Evolutionary conservation across 768 basidiomycete genomes (phyloP), one percentile per base, ranked within the genome.

Genomic region (Tulasnella sp.): DNA sequence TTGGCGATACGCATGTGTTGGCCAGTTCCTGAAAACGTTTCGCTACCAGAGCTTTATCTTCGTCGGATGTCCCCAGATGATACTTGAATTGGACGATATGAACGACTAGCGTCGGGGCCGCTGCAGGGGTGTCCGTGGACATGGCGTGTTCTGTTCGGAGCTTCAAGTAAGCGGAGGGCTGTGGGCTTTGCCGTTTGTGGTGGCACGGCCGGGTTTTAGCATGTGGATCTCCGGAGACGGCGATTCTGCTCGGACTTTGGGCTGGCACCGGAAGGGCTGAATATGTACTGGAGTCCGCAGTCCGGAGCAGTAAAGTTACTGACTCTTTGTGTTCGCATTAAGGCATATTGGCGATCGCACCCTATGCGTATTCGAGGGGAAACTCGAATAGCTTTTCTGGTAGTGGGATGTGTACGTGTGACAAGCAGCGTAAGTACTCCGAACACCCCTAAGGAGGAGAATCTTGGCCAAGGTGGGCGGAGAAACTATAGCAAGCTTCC

Each of bases 51-150:
- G 2, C 18, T 34, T 31, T 80, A 4, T 31, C 42, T 7, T 31
- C 69, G 28, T 72, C 64, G 24, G 60, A n/a, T 28, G 44, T 46
- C 14, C 14, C 44, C 20, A 5, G 9, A 28, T 80, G 74, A 46
- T 80, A 80, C 69, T 73, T 72, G 69, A 80, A 80, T 42, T 76
- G 41, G 4, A 80, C 78, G 42, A 80, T 74, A 69, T 80, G 78
- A 24, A 73, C 28, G 54, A 48, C 44, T 18, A 40, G 7, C 28
- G 22, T 8, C 37, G 76, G 22, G 22, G 77, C 40, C 18, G 37
- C 2, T 64, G 64, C 42, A 34, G 54, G 31, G 77, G 48, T 20
- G 16, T n/a, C 44, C 41, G 77, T 40, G 28, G 58, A 22, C 28
- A 37, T 64, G 77, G 76, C 31, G 46, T 42, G 40, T 41, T 40